Evolutionary conservation across 2,329 filamentous ascomycete species (phyloP).

Genomic region (Beauveria caledonica): DNA sequence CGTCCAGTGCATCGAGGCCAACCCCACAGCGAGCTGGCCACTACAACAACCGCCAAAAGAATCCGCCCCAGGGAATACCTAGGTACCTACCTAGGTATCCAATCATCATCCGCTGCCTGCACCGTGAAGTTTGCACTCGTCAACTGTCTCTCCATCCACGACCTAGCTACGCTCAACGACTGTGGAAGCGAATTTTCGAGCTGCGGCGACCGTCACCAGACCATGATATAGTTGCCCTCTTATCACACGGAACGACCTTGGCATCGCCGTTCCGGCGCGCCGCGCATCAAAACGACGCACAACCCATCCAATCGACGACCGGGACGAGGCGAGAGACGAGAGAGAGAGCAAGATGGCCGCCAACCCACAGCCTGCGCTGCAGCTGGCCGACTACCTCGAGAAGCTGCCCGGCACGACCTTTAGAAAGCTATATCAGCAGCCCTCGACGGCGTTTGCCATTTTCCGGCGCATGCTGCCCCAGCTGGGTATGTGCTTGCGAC

Average conservation of each 20-base stretch:
- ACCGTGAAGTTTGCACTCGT: neutral
- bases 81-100: too few species aligned
- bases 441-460: conserved; percentile 88
- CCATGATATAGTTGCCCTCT: conserved; percentile 13
- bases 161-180: neutral
- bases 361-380: conserved; percentile 41
- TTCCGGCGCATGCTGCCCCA: conserved; percentile 96
- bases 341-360: conserved; percentile 33
- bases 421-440: conserved; percentile 87
- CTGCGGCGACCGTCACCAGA: neutral
- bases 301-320: neutral
- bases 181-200: neutral
- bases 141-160: neutral
- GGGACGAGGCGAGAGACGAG: neutral
- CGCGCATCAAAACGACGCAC: neutral
- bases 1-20: neutral
- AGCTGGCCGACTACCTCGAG: conserved; percentile 85
- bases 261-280: conserved; percentile 7
- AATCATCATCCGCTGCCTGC: conserved; percentile 9
- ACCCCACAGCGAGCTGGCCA: neutral
- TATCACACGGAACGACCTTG: neutral
- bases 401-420: conserved; percentile 84
- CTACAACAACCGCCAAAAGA: neutral
- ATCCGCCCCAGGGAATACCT: too few species aligned
- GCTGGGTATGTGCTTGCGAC: conserved; percentile 50